A percentile compares a stretch with the other conserved stretches of the same genome.
These are phyloP conservation scores for Chalciporus sp. DNA, from an alignment of 1,284 basidiomycete genomes.

Conservation along the genomic window DNA sequence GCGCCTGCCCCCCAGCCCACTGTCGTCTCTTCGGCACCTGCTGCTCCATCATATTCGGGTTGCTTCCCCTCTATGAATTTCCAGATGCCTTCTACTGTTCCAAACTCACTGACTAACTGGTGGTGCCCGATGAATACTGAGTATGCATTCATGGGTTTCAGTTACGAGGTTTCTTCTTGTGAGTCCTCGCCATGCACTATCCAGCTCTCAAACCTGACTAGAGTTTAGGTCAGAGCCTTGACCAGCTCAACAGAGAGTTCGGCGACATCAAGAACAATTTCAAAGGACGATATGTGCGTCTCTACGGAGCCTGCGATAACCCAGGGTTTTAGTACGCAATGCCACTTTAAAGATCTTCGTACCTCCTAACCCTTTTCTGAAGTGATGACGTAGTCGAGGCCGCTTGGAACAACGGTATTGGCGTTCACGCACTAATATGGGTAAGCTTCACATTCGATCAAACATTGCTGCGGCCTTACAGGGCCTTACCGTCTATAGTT, in stretches of 20 bases:
- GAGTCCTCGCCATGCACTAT: conserved; percentile 21
- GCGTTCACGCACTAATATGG: conserved; percentile 77
- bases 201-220: background rate
- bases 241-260: conserved; percentile 60
- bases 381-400: conserved; percentile 73
- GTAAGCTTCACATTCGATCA: conserved; percentile 38
- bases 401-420: conserved; percentile 68
- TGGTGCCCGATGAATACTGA: conserved; percentile 66
- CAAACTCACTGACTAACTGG: conserved; percentile 54
- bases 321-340: conserved; percentile 62
- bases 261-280: conserved; percentile 61
- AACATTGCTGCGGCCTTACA: background rate
- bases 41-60: background rate
- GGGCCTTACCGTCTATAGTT: conserved; percentile 44
- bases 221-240: conserved; percentile 47
- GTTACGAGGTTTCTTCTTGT: conserved; percentile 69
- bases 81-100: conserved; percentile 52
- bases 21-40: background rate
- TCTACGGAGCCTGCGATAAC: conserved; percentile 70
- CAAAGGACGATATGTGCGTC: conserved; percentile 67
- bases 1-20: background rate
- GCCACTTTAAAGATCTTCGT: background rate
- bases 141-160: conserved; percentile 74
- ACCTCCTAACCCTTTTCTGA: background rate
- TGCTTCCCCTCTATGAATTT: conserved; percentile 66